Evolutionary conservation across 2,329 filamentous ascomycete genomes (phyloP).

Genomic region (Colletotrichum lentis): DNA sequence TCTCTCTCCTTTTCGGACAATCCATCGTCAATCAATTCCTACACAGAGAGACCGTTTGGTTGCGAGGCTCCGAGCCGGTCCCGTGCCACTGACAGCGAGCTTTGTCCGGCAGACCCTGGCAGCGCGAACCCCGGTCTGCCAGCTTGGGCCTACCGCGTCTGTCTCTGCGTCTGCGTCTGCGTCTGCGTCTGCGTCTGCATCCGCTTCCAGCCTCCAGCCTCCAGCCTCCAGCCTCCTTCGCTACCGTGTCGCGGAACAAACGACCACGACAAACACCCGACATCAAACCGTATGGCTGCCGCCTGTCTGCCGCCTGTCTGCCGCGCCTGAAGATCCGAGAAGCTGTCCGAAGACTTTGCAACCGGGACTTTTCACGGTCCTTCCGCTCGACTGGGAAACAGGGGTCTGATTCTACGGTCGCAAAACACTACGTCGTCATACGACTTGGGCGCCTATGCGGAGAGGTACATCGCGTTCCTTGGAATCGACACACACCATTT

Average conservation of each 20-base stretch:
- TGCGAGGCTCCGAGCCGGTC: not conserved
- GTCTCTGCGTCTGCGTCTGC: slow-evolving; percentile 26
- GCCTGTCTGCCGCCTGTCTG: not conserved
- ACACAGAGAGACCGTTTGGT: no score
- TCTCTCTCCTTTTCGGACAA: slow-evolving; percentile 1
- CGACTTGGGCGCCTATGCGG: not conserved
- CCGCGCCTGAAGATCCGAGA: not conserved
- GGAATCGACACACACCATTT: not conserved
- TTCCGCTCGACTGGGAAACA: not conserved
- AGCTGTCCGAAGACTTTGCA: not conserved
- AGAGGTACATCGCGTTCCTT: not conserved
- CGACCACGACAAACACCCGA: not conserved
- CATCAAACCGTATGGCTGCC: not conserved
- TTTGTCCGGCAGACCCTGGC: not conserved
- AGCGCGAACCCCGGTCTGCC: slow-evolving; percentile 30
- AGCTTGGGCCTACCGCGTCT: slow-evolving; percentile 26
- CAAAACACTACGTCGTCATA: not conserved
- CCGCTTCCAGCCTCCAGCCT: slow-evolving; percentile 19
- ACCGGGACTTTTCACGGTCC: no score
- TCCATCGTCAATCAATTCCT: no score
- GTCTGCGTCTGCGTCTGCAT: slow-evolving; percentile 28
- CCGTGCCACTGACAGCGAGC: not conserved
- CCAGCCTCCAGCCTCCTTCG: slow-evolving; percentile 13
- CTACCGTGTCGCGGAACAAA: slow-evolving; percentile 14
- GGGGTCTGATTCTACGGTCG: not conserved